Evolutionary conservation across 2,329 filamentous ascomycete species (phyloP), one percentile per base, ranked within the genome.

Genomic region (Graphilbum fragrans): DNA sequence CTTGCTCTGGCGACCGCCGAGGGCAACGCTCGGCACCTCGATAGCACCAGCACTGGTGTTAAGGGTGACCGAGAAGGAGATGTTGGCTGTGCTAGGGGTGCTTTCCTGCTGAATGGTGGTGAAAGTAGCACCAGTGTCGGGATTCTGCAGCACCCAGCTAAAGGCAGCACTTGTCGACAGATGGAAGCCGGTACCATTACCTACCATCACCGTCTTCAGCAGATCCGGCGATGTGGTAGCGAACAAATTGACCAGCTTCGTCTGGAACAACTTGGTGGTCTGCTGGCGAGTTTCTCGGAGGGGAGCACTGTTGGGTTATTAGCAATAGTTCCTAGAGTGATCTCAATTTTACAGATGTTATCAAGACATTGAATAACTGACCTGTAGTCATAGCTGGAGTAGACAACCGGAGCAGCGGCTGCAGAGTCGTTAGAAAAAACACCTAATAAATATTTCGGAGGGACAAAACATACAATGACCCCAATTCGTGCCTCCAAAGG

Each of bases 401-500:
- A 73, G 0, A 74, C 69, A 19, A 68, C 64, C 0, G 66, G 65
- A 4, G 64, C 62, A 33, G 62, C 65, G 36, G 60, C 59, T 53
- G 39, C 14, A 4, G 16, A 14, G 29, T 25, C 12, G 17, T 12
- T 22, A 33, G 3, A 29, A 11, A 4, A 21, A 31, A 5, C 17
- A 16, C 5, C 14, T 16, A 16, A 32, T 16, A 16, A 32, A 36
- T 7, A 22, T 7, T 29, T 22, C 37, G 3, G 35, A 19, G 16
- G 17, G 4, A 14, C 7, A 37, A 11, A 8, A 43, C 47, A 33
- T 40, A 52, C 59, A 63, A 40, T 73, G 66, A 0, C 84, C 84
- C 85, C 84, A 90, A 54, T 90, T 92, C 0, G 84, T 88, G 6
- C 84, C 85, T 14, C 85, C 85, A 49, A 71, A 84, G 1, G 72